Evolutionary conservation across 2,329 filamentous ascomycete genomes (phyloP), one percentile per base, ranked within the genome.

Genomic region (Dothideomycetidae sp.): DNA sequence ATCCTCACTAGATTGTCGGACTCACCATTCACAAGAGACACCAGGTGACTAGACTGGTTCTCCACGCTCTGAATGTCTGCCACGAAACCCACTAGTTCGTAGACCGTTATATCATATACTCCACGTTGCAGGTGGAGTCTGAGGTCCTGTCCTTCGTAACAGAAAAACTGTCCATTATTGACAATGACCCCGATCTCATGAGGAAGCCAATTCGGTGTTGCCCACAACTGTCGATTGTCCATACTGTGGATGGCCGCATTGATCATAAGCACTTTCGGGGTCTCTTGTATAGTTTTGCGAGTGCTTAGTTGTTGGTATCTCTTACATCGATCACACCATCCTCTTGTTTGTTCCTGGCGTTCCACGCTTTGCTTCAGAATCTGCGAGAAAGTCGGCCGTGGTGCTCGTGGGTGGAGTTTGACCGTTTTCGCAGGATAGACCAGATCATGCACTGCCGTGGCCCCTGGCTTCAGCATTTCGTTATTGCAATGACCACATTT

Each of bases 161-260:
- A 94, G 58, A 83, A 86, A 53, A 96, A 82, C 52, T 93, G 82
- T n/a, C 83, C 84, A 50, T 82, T 75, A 42, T 92, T 82, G 40
- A 93, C 74, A 40, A 93, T 82, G 51, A 98, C 74, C 26, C 90
- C 90, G 50, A 98, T 86, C 55, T 96, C 85, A 52, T 90, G 81
- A 0, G 90, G 90, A 10, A 98, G 66, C 78, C 88, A 98, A 11
- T 82, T 83, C 1, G 83, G 83, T 10, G 77, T 83, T 1, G 82
- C 75, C 92, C 92, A 98, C 11, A 93, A 67, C 42, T 80, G 71
- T 48, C 78, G 78, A 23, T 84, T 74, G 45, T 88, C 81, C 2
- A 75, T 70, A 31, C 64, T 78, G 29, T 81, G 78, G 9, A 82
- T 73, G 1, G 84, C 81, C 2, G 75, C 65, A 53, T 94, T 94